Evolutionary conservation across 345 rosid genomes (phyloP).

Genomic region (Populus alba): DNA sequence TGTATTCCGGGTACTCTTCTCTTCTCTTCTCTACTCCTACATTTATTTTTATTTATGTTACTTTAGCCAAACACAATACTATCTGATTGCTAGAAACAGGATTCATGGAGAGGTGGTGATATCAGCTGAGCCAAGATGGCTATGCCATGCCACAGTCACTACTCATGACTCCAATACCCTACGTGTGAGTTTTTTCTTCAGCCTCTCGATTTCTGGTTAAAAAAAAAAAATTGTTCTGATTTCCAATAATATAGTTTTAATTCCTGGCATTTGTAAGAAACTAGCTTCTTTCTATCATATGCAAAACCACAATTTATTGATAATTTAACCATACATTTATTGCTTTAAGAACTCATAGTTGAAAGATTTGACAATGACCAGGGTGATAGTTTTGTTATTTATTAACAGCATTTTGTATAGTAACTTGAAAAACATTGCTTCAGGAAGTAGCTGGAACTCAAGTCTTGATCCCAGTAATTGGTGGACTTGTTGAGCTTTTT

Average conservation of each 20-base stretch:
- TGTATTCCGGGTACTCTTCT: slow-evolving; percentile 63
- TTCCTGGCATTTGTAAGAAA: no score
- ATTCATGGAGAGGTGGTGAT: slow-evolving; percentile 78
- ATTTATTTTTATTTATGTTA: background rate
- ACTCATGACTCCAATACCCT: slow-evolving; percentile 30
- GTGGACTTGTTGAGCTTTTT: slow-evolving; percentile 86
- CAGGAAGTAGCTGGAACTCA: slow-evolving; percentile 58
- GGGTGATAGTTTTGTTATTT: background rate
- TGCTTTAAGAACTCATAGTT: background rate
- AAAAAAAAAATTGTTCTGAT: no score
- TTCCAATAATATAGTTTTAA: no score
- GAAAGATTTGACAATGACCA: background rate
- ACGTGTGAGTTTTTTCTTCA: slow-evolving; percentile 28
- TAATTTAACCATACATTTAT: no score
- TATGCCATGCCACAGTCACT: slow-evolving; percentile 23
- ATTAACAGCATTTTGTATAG: background rate
- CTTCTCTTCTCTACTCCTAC: background rate
- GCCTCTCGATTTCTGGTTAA: background rate
- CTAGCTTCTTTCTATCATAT: no score
- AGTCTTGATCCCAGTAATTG: slow-evolving; percentile 64
- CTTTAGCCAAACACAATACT: background rate
- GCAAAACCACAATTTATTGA: no score
- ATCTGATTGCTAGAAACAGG: slow-evolving; percentile 34
- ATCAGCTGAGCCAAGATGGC: slow-evolving; percentile 59
- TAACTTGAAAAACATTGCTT: background rate